Base-by-base conservation (phyloP, 495 filamentous ascomycete species). In the Sabuloglossum arenarium region DNA sequence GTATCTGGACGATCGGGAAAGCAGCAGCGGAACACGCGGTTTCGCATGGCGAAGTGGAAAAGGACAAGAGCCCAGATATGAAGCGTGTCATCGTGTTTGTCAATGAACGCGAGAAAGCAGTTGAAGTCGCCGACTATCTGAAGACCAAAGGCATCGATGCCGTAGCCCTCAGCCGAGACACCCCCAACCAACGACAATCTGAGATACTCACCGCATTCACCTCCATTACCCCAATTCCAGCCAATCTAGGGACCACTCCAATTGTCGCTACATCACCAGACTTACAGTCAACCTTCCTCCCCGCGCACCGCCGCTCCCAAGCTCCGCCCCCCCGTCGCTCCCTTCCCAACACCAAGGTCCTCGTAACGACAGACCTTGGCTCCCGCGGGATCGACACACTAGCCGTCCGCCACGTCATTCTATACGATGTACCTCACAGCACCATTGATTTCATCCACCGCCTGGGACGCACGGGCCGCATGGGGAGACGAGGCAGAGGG, bases 371-470 rank as follows among this genome's bases (percentile, higher is more conserved):
- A 0, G 91, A 98, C 64, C 73, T 98, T 47, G 84, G 85, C 19
- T 94, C 88, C 19, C 73, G 91, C 59, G 91, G 91, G 54, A 91
- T 98, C 60, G 91, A 98, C 63, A 98, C 91, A 0, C 66, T 94
- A n/a, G 84, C 85, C 5, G 88, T 97, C 8, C 75, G 85, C 58
- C 86, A 90, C 58, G 89, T 97, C 12, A 77, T 98, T 47, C 69
- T 98, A 28, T 96, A 93, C 66, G 88, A 97, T 66, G 90, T 97
- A 25, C 91, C 91, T 9, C 90, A 96, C 63, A 90, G 83, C 1
- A 91, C 88, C 0, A 87, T 97, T 57, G 91, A 98, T 70, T 96
- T 98, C 62, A 94, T 97, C 63, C 91, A 97, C 66, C 82, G 93
- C 21, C 74, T 97, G 23, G 91, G 91, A 52, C 74, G 91, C 60